phyloP scores from a whole-genome alignment of 2,329 filamentous ascomycete genomes.

The Dactylonectria estremocensis region DNA sequence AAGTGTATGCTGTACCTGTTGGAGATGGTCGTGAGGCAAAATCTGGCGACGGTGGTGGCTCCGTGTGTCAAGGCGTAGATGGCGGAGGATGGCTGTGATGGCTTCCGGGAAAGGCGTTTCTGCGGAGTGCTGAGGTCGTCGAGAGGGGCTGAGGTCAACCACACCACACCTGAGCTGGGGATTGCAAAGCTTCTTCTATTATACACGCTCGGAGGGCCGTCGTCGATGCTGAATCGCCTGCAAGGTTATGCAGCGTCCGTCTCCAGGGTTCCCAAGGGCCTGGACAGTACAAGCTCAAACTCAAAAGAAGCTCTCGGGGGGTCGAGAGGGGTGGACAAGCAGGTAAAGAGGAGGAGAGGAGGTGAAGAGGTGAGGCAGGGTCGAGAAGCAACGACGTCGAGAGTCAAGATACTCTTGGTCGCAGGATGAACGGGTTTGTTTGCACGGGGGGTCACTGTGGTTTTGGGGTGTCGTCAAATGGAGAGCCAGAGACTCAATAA shows the following conservation, averaged over 20 bases:
- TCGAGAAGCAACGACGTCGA: constrained; percentile 16
- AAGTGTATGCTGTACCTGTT: neutral
- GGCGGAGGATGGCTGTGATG: constrained; percentile 14
- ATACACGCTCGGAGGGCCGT: constrained; percentile 15
- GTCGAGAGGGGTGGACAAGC: constrained; percentile 25
- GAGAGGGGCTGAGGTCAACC: constrained; percentile 29
- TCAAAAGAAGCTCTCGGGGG: constrained; percentile 29
- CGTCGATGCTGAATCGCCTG: constrained; percentile 15
- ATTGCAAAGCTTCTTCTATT: constrained; percentile 33
- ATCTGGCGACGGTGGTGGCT: constrained; percentile 19
- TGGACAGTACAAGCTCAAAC: constrained; percentile 36
- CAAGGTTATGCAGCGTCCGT: constrained; percentile 23
- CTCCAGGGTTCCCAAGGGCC: constrained; percentile 16
- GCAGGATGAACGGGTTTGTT: constrained; percentile 40
- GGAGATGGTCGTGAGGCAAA: constrained; percentile 4
- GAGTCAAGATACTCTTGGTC: constrained; percentile 42
- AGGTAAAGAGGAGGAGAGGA: constrained; percentile 17
- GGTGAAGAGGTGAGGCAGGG: constrained; percentile 36
- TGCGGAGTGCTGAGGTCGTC: constrained; percentile 22
- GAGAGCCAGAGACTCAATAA: constrained; percentile 46
- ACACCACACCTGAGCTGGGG: constrained; percentile 27
- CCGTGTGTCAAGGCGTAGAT: constrained; percentile 24
- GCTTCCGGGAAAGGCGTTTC: constrained; percentile 36
- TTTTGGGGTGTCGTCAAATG: constrained; percentile 45
- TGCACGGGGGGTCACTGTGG: constrained; percentile 35